Base-by-base conservation (phyloP, 176 grass and related monocot genomes). In the sorghum (Sorghum bicolor) region DNA sequence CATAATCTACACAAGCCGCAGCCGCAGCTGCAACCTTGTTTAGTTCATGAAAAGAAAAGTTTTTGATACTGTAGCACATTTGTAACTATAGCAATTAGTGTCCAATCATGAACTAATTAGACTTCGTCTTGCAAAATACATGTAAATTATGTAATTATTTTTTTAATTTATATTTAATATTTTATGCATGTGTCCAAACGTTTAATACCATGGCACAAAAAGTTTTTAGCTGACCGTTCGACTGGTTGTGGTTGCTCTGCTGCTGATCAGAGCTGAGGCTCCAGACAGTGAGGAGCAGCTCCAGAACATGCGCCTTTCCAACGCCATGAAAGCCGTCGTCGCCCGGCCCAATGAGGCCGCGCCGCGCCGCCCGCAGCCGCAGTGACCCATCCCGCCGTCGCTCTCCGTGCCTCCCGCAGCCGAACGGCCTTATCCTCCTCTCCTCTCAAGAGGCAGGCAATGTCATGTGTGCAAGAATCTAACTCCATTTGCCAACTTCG, bases 401-500 rank as follows among this genome's bases (percentile, higher is more conserved):
- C 36, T 66, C 15, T 45, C 70, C 74, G 32, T 63, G 8, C 5
- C 5, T 26, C 63, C 31, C 52, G 11, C 65, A 57, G 64, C 17
- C 75, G 39, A 55, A 63, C 73, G 2, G 13, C 77, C 83, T 85
- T 82, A 86, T 82, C 44, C 31, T 48, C 15, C 19, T 4, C 31
- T 48, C 15, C 19, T 4, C 14, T 4, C 30, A 78, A 28, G 55
- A 24, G 22, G 3, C 20, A 58, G 22, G 5, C 76, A 53, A 76
- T 20, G 33, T 25, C 20, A 84, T 47, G 64, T 43, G 82, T 86
- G 83, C 55, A 89, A 86, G 78, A 70, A 72, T 89, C 78, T 37
- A 57, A 37, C 78, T 71, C 64, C 81, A 11, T 1, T 85, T 77
- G 33, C 75, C 65, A 89, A 82, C 83, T 82, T 89, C 88, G 43